A percentile compares a stretch with the other conserved stretches of the same genome.
Evolutionary conservation across 345 rosid genomes (phyloP).

Genomic region (Eucalyptus virginea): DNA sequence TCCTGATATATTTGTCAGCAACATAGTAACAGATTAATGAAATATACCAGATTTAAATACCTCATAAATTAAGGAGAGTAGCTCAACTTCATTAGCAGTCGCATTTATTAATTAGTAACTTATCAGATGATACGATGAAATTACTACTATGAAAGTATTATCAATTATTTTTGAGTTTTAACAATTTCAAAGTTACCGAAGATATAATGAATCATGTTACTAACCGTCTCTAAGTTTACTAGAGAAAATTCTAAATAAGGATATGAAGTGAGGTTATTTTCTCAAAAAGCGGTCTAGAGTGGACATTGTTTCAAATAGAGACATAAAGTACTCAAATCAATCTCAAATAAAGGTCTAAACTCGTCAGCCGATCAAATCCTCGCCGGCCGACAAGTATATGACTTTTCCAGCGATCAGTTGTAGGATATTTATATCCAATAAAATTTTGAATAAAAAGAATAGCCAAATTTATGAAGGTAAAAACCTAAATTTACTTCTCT

Average conservation of each 20-base stretch:
- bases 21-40: not conserved
- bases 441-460: too few relatives aligned
- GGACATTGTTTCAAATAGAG: fast-evolving
- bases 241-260: not conserved
- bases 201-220: not conserved
- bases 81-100: not conserved
- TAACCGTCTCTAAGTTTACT: not conserved
- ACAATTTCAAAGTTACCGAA: not conserved
- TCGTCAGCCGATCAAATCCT: fast-evolving
- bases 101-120: not conserved
- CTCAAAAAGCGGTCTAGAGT: fast-evolving
- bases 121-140: not conserved
- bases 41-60: not conserved
- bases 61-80: not conserved
- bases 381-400: fast-evolving
- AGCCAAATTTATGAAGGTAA: not conserved
- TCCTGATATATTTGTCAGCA: not conserved
- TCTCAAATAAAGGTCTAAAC: not conserved
- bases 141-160: not conserved
- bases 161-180: not conserved
- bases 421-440: not conserved
- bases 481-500: not conserved
- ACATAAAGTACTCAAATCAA: not conserved
- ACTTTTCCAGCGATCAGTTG: not conserved
- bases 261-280: not conserved